phyloP scores from a whole-genome alignment of 805 yeast species.

The Sungouiozyma ichnusensis region DNA sequence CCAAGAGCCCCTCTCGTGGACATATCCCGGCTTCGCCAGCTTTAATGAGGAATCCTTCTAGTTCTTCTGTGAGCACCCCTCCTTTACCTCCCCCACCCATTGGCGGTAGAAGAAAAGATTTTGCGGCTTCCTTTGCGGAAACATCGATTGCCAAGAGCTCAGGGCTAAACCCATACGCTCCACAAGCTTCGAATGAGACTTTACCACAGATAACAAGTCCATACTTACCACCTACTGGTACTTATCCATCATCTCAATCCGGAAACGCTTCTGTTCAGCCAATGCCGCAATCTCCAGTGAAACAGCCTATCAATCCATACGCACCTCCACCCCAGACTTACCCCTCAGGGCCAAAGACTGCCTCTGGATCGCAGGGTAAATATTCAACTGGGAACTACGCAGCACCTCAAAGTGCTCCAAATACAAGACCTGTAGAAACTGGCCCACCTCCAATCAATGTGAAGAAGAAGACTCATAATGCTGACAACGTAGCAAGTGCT shows the following conservation, averaged over 20 bases:
- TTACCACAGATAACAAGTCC: constrained; percentile 1
- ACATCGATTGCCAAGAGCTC: constrained; percentile 7
- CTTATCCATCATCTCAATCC: constrained; percentile 7
- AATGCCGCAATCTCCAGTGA: constrained; percentile 1
- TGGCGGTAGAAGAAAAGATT: background rate
- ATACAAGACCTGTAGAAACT: background rate
- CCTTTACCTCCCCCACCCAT: constrained; percentile 19
- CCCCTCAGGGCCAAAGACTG: constrained; percentile 5
- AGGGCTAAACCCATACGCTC: constrained; percentile 33
- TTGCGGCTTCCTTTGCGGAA: background rate
- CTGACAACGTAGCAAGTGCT: constrained; percentile 16
- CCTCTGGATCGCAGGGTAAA: background rate
- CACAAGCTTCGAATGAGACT: constrained; percentile 10
- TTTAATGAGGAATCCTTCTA: constrained; percentile 18
- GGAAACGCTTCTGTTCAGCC: background rate
- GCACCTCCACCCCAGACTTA: constrained; percentile 21
- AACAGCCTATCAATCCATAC: constrained; percentile 28
- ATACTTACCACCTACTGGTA: background rate
- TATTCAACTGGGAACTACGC: constrained; percentile 1
- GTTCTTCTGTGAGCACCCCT: constrained; percentile 13
- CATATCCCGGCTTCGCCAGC: constrained; percentile 20
- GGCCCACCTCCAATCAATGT: constrained; percentile 26
- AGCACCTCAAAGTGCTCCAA: constrained; percentile 21
- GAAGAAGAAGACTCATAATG: constrained; percentile 15
- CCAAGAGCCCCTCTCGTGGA: constrained; percentile 4